Percentiles rank a stretch among this genome's conserved stretches.
These are phyloP conservation scores for Trichosanthes truncata DNA, from an alignment of 306 rosid genomes.

Conservation along the genomic window DNA sequence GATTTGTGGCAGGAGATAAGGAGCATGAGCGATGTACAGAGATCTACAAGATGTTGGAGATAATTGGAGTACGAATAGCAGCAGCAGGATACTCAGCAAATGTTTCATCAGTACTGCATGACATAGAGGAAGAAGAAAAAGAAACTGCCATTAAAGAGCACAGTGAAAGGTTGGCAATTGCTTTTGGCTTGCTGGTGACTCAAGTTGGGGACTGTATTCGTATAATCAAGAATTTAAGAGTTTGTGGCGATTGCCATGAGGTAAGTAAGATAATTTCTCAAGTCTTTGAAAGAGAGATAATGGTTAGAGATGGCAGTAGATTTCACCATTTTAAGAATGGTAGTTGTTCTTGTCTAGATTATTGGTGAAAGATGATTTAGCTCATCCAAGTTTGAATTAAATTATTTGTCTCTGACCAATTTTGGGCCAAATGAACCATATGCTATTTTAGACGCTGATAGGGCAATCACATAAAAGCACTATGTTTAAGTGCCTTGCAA, in stretches of 20 bases:
- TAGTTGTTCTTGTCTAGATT: slow-evolving; percentile 30
- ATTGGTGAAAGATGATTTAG: slow-evolving; percentile 19
- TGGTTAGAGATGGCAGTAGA: slow-evolving; percentile 42
- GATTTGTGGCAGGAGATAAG: slow-evolving; percentile 61
- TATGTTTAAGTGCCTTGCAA: no score
- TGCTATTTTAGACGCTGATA: neutral
- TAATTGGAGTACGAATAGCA: slow-evolving; percentile 27
- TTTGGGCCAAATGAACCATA: neutral
- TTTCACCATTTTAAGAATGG: slow-evolving; percentile 50
- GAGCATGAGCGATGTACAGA: slow-evolving; percentile 39
- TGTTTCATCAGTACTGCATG: slow-evolving; percentile 28
- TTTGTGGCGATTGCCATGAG: slow-evolving; percentile 41
- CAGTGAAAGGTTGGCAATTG: slow-evolving; percentile 39
- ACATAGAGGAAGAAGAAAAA: slow-evolving; percentile 41
- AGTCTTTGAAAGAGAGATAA: slow-evolving; percentile 36
- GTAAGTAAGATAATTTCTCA: slow-evolving; percentile 37
- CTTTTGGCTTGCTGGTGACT: slow-evolving; percentile 35
- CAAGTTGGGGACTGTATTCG: slow-evolving; percentile 33
- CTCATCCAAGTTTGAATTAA: neutral
- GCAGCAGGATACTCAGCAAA: slow-evolving; percentile 44
- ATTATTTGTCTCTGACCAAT: neutral
- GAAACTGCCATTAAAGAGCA: slow-evolving; percentile 29
- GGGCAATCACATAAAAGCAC: no score
- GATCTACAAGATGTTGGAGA: slow-evolving; percentile 51
- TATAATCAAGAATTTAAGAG: slow-evolving; percentile 38